phyloP scores from a whole-genome alignment of 2,329 filamentous ascomycete species.

The Penicillium corylophilum region DNA sequence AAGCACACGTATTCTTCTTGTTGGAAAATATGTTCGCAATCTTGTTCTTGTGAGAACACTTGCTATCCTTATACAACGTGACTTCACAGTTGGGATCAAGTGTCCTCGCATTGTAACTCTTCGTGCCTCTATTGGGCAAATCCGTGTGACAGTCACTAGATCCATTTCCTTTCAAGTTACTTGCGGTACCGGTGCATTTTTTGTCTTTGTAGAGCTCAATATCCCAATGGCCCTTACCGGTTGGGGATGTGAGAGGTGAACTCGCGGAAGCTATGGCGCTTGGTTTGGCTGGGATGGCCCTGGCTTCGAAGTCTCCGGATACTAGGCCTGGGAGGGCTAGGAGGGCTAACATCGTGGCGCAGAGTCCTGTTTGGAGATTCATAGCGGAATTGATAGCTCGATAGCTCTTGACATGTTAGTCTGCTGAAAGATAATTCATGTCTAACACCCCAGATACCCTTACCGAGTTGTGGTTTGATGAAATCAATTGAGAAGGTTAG shows the following conservation, averaged over 20 bases:
- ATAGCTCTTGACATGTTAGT: neutral
- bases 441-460: neutral
- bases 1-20: neutral
- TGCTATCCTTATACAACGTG: conserved; percentile 8
- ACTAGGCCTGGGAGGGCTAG: neutral
- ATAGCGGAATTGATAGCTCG: neutral
- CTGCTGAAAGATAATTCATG: neutral
- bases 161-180: conserved; percentile 4
- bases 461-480: neutral
- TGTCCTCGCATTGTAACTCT: neutral
- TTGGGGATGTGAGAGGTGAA: neutral
- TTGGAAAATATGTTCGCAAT: conserved; percentile 1
- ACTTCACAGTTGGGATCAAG: conserved; percentile 12
- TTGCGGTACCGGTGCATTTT: conserved; percentile 1
- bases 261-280: neutral
- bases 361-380: neutral
- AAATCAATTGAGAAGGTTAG: neutral
- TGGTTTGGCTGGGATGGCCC: neutral
- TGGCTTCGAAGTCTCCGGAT: neutral
- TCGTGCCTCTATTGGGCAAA: conserved; percentile 1
- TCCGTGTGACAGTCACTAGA: conserved; percentile 6
- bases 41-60: conserved; percentile 3
- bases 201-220: conserved; percentile 11
- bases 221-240: conserved; percentile 3
- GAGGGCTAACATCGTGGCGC: neutral